Percentiles rank a stretch among this genome's conserved stretches.
Conservation (phyloP, 1,139 yeast genomes). For the Suhomyces anneliseae region DNA sequence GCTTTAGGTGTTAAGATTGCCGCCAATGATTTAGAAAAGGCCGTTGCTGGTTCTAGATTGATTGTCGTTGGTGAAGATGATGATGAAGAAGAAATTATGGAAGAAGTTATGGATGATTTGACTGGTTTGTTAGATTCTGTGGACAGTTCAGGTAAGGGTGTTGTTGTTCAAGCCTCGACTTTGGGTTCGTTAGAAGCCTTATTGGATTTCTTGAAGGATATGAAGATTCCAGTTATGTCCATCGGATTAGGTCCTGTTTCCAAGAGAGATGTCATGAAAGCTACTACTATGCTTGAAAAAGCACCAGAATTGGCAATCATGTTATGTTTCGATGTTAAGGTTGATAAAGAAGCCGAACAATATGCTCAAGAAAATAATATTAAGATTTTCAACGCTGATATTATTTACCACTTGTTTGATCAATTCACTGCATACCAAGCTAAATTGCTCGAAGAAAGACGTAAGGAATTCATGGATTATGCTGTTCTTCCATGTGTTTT, state of each 20-base stretch:
- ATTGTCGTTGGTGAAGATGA: slow-evolving; percentile 96
- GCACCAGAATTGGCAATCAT: slow-evolving; percentile 95
- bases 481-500: slow-evolving; percentile 96
- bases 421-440: slow-evolving; percentile 90
- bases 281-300: slow-evolving; percentile 92
- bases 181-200: slow-evolving; percentile 97
- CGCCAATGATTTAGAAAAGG: slow-evolving; percentile 95
- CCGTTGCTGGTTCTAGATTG: slow-evolving; percentile 97
- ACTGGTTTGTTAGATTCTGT: slow-evolving; percentile 94
- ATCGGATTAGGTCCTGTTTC: slow-evolving; percentile 97
- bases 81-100: slow-evolving; percentile 96
- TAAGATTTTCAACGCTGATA: slow-evolving; percentile 91
- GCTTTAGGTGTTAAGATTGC: slow-evolving; percentile 99
- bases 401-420: slow-evolving; percentile 95
- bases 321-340: slow-evolving; percentile 96
- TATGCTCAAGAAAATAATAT: slow-evolving; percentile 93
- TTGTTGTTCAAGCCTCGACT: slow-evolving; percentile 97
- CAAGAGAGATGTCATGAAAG: slow-evolving; percentile 98
- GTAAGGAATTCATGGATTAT: slow-evolving; percentile 82
- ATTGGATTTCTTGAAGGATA: slow-evolving; percentile 92
- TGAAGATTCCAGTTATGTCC: slow-evolving; percentile 99
- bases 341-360: slow-evolving; percentile 97
- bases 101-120: slow-evolving; percentile 97
- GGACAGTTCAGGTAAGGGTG: slow-evolving; percentile 93
- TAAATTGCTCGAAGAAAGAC: slow-evolving; percentile 82